Evolutionary conservation across 2,329 filamentous ascomycete species (phyloP).

Genomic region (Aureobasidium melanogenum): DNA sequence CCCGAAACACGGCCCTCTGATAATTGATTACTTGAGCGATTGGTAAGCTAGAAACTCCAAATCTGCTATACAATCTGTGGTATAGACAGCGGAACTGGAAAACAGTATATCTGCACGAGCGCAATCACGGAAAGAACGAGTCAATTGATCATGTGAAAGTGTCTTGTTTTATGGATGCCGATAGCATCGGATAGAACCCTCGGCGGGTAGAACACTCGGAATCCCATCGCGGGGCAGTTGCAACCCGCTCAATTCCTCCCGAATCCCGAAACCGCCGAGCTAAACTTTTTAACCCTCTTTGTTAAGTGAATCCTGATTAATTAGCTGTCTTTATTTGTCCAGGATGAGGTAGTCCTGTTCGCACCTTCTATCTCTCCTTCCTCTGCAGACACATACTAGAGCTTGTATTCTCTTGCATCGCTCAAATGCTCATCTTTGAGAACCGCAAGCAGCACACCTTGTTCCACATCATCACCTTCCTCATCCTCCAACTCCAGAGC

Average conservation of each 20-base stretch:
- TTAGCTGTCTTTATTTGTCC: not conserved
- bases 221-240: not conserved
- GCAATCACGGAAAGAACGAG: not conserved
- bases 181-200: not conserved
- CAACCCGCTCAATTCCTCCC: not conserved
- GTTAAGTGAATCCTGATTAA: not conserved
- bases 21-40: conserved; percentile 3
- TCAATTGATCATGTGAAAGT: not conserved
- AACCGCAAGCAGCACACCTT: not conserved
- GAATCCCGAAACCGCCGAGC: not conserved
- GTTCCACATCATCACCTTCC: conserved; percentile 44
- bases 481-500: conserved; percentile 46
- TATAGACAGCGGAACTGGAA: not conserved
- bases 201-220: too few relatives aligned
- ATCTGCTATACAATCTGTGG: not conserved
- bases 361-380: too few relatives aligned
- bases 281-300: not conserved
- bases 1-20: not conserved
- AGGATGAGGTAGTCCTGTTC: not conserved
- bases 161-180: not conserved
- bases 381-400: not conserved
- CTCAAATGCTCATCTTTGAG: not conserved
- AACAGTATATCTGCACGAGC: not conserved
- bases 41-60: not conserved
- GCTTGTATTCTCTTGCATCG: not conserved